Conservation (phyloP, 805 yeast species). For the Peterozyma toletana region DNA sequence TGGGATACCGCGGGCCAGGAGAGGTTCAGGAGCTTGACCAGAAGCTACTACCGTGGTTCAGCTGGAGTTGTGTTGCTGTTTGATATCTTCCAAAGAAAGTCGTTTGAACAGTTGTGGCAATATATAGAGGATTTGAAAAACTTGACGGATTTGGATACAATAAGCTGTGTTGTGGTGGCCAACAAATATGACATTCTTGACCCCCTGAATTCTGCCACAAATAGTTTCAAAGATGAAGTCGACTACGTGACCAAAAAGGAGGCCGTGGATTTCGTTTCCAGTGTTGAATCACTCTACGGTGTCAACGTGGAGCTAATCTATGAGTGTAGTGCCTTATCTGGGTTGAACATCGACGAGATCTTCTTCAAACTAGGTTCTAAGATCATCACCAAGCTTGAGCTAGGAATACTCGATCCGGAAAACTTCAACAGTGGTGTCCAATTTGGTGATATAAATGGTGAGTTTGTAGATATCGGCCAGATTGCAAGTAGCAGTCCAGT, state of each 20-base stretch:
- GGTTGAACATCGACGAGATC: conserved; percentile 31
- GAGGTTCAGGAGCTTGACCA: conserved; percentile 27
- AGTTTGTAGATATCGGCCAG: too few relatives aligned
- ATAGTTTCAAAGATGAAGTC: neutral
- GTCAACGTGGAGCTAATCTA: conserved; percentile 23
- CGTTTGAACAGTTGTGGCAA: conserved; percentile 20
- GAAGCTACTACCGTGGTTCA: conserved; percentile 29
- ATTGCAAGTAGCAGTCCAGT: too few relatives aligned
- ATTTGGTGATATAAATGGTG: conserved; percentile 1
- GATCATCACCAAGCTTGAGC: conserved; percentile 37
- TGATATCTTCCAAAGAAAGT: conserved; percentile 19
- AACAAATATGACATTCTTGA: conserved; percentile 22
- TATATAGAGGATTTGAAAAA: conserved; percentile 23
- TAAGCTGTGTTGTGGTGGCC: conserved; percentile 25
- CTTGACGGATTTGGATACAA: conserved; percentile 17
- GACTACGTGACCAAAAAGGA: neutral
- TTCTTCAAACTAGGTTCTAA: conserved; percentile 30
- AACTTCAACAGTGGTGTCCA: conserved; percentile 7
- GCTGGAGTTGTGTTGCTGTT: conserved; percentile 29
- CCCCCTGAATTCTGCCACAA: too few relatives aligned
- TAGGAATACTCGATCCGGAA: conserved; percentile 21
- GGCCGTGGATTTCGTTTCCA: conserved; percentile 3
- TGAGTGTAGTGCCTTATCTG: conserved; percentile 29
- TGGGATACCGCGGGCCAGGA: conserved; percentile 33
- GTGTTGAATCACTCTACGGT: conserved; percentile 2